Conservation (phyloP, 2,329 filamentous ascomycete species). For the Zopfia rhizophila region DNA sequence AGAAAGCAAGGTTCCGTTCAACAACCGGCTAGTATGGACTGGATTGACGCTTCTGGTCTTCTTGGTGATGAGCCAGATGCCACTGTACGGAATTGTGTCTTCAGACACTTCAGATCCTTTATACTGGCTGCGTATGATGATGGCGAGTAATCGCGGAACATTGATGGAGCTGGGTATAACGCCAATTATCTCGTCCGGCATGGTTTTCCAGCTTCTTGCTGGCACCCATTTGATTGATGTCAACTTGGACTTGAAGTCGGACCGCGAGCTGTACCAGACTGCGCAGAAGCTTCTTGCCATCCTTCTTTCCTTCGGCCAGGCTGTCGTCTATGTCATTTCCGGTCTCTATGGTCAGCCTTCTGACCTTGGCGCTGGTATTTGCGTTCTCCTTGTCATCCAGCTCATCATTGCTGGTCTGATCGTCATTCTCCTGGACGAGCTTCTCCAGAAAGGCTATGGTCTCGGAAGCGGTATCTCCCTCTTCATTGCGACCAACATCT, state of each 20-base stretch:
- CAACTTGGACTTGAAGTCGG: slow-evolving; percentile 99
- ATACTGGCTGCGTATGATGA: slow-evolving; percentile 99
- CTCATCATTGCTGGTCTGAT: slow-evolving; percentile 97
- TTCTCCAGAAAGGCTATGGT: slow-evolving; percentile 99
- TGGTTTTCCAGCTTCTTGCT: slow-evolving; percentile 99
- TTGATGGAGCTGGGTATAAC: slow-evolving; percentile 96
- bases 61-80: slow-evolving; percentile 99
- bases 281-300: slow-evolving; percentile 94
- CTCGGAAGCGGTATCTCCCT: slow-evolving; percentile 98
- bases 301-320: slow-evolving; percentile 96
- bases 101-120: slow-evolving; percentile 95
- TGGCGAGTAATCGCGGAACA: slow-evolving; percentile 97
- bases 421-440: slow-evolving; percentile 98
- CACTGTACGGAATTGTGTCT: slow-evolving; percentile 95
- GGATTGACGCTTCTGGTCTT: slow-evolving; percentile 89
- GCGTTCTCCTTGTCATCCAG: slow-evolving; percentile 97
- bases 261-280: slow-evolving; percentile 99
- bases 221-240: slow-evolving; percentile 99
- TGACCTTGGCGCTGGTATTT: slow-evolving; percentile 96
- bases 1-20: slow-evolving; percentile 98
- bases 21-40: slow-evolving; percentile 74
- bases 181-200: slow-evolving; percentile 98
- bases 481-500: slow-evolving; percentile 99
- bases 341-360: slow-evolving; percentile 92
- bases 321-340: slow-evolving; percentile 97